Conservation (phyloP, 148 eudicot species). For the Vaccinium darrowii region DNA sequence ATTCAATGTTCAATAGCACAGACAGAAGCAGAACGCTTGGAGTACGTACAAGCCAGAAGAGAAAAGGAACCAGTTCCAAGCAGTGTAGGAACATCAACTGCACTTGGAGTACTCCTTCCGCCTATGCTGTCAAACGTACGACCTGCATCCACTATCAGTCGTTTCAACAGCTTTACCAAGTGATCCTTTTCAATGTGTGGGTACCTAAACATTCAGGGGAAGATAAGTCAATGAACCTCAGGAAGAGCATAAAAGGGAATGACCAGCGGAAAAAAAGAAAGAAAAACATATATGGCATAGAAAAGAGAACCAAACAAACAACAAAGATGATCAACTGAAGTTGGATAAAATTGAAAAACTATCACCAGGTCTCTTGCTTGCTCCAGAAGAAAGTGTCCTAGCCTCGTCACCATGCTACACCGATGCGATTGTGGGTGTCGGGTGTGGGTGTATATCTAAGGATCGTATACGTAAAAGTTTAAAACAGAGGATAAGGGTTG, state of each 20-base stretch:
- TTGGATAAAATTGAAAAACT: not conserved
- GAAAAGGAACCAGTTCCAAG: slow-evolving; percentile 89
- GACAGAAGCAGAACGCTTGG: not conserved
- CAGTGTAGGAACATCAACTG: slow-evolving; percentile 91
- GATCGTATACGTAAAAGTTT: too few relatives aligned
- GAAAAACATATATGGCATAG: not conserved
- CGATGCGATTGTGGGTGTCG: too few relatives aligned
- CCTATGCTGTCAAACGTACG: slow-evolving; percentile 38
- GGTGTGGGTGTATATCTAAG: too few relatives aligned
- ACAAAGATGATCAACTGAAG: not conserved
- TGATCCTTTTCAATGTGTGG: slow-evolving; percentile 85
- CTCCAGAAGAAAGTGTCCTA: not conserved
- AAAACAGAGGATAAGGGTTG: too few relatives aligned
- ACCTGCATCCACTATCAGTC: slow-evolving; percentile 60
- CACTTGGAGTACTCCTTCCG: slow-evolving; percentile 50
- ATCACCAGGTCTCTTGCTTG: not conserved
- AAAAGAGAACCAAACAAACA: not conserved
- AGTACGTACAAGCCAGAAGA: slow-evolving; percentile 64
- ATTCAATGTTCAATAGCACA: not conserved
- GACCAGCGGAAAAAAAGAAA: not conserved
- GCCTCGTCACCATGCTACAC: not conserved
- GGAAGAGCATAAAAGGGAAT: not conserved
- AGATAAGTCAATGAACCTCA: slow-evolving; percentile 8
- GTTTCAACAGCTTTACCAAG: slow-evolving; percentile 85
- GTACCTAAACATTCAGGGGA: slow-evolving; percentile 50